Conservation (phyloP, 2,329 filamentous ascomycete species). For the Phaeoacremonium minimum region DNA sequence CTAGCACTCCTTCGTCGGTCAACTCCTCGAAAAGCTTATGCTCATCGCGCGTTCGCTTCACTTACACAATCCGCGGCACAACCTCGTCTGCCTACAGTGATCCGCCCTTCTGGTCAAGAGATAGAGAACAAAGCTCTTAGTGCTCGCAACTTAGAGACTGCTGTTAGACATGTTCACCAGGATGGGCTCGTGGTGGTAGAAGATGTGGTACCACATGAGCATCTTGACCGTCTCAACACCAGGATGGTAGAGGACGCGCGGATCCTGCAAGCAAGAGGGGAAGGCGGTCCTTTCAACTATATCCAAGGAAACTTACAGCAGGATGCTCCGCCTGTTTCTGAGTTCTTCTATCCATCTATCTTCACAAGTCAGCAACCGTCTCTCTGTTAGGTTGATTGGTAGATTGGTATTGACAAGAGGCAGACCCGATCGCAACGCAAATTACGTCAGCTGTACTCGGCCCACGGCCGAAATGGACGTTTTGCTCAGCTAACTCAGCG, state of each 20-base stretch:
- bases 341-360: slow-evolving; percentile 44
- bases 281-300: slow-evolving; percentile 57
- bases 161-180: slow-evolving; percentile 42
- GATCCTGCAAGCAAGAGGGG: slow-evolving; percentile 42
- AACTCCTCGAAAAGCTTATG: too few species aligned
- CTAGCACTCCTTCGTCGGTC: too few species aligned
- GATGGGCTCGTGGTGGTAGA: slow-evolving; percentile 56
- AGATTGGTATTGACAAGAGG: neutral
- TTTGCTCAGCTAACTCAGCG: slow-evolving; percentile 54
- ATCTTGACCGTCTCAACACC: slow-evolving; percentile 50
- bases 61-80: neutral
- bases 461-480: slow-evolving; percentile 50
- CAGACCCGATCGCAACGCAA: slow-evolving; percentile 51
- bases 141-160: slow-evolving; percentile 49
- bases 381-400: neutral
- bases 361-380: slow-evolving; percentile 42
- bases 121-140: slow-evolving; percentile 29
- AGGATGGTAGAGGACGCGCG: slow-evolving; percentile 57
- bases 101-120: slow-evolving; percentile 35
- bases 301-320: slow-evolving; percentile 60
- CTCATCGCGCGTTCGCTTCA: neutral
- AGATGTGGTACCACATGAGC: slow-evolving; percentile 41
- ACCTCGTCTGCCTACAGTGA: slow-evolving; percentile 9
- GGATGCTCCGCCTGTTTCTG: slow-evolving; percentile 46
- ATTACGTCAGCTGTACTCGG: slow-evolving; percentile 51